Percentiles rank a stretch among this genome's conserved stretches.
These are phyloP conservation scores for Phaeolepiota aurea DNA, from an alignment of 768 basidiomycete species.

Conservation along the genomic window DNA sequence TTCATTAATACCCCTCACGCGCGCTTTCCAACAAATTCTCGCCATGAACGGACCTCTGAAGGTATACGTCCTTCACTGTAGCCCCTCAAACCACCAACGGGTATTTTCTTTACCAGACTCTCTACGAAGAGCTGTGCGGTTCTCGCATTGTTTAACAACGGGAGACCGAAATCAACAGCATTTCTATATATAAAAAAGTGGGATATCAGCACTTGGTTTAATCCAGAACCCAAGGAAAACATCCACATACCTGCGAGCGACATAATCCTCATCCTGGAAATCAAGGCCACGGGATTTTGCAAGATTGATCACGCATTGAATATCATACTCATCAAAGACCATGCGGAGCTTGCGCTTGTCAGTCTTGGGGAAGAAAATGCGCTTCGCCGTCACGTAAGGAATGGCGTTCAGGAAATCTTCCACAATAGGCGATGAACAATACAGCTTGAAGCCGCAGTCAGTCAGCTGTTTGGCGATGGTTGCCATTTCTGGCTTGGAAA, in stretches of 20 bases:
- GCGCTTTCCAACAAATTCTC: slow-evolving; percentile 73
- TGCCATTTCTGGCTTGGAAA: slow-evolving; percentile 79
- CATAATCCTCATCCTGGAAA: slow-evolving; percentile 90
- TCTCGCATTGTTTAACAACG: slow-evolving; percentile 83
- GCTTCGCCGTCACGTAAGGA: slow-evolving; percentile 72
- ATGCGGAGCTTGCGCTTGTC: slow-evolving; percentile 94
- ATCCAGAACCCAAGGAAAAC: slow-evolving; percentile 2
- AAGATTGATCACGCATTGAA: slow-evolving; percentile 91
- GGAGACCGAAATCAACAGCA: slow-evolving; percentile 92
- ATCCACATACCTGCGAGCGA: slow-evolving; percentile 78
- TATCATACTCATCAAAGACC: slow-evolving; percentile 91
- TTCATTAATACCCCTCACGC: slow-evolving; percentile 26
- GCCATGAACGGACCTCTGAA: slow-evolving; percentile 87
- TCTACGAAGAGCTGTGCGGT: slow-evolving; percentile 90
- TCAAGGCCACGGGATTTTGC: slow-evolving; percentile 69
- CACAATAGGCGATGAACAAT: slow-evolving; percentile 73
- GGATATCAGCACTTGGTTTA: slow-evolving; percentile 4
- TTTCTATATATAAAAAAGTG: slow-evolving; percentile 40
- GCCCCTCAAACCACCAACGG: slow-evolving; percentile 62
- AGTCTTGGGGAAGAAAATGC: slow-evolving; percentile 92
- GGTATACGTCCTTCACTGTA: slow-evolving; percentile 89
- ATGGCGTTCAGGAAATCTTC: slow-evolving; percentile 77
- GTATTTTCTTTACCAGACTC: slow-evolving; percentile 76
- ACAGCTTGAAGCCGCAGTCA: slow-evolving; percentile 92
- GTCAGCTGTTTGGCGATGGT: slow-evolving; percentile 72